Conservation (phyloP, 2,329 filamentous ascomycete genomes). For the Ophiostoma quercus region DNA sequence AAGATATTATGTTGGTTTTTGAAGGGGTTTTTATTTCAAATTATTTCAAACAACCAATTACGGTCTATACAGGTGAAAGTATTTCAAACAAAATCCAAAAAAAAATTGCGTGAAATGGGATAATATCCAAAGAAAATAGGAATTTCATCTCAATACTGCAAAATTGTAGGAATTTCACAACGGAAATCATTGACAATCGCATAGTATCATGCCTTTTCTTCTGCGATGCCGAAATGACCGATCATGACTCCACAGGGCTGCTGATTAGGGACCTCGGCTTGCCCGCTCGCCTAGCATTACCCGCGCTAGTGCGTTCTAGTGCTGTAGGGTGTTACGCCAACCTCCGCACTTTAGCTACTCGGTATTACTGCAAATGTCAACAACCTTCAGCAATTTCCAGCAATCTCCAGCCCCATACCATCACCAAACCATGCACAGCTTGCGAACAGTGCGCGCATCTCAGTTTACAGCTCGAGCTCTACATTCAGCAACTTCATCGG, state of each 20-base stretch:
- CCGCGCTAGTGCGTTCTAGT: constrained; percentile 8
- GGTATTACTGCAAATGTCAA: too few relatives aligned
- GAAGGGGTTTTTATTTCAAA: too few relatives aligned
- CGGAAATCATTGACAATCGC: too few relatives aligned
- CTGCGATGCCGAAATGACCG: background rate
- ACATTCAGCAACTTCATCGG: background rate
- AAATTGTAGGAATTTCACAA: too few relatives aligned
- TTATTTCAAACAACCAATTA: too few relatives aligned
- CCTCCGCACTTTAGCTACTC: background rate
- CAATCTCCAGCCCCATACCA: background rate
- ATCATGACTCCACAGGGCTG: background rate
- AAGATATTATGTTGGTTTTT: background rate
- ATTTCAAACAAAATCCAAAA: too few relatives aligned
- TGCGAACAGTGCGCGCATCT: constrained; percentile 10
- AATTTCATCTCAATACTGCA: too few relatives aligned
- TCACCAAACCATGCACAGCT: constrained; percentile 16
- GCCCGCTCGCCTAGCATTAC: background rate
- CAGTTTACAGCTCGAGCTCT: background rate
- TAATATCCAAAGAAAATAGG: too few relatives aligned
- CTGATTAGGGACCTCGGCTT: background rate
- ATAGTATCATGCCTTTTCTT: background rate
- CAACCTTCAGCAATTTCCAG: background rate
- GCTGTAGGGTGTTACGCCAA: background rate
- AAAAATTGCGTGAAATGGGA: too few relatives aligned
- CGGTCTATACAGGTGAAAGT: too few relatives aligned